phyloP scores from a whole-genome alignment of 306 rosid genomes.

The Gleditsia sinensis region DNA sequence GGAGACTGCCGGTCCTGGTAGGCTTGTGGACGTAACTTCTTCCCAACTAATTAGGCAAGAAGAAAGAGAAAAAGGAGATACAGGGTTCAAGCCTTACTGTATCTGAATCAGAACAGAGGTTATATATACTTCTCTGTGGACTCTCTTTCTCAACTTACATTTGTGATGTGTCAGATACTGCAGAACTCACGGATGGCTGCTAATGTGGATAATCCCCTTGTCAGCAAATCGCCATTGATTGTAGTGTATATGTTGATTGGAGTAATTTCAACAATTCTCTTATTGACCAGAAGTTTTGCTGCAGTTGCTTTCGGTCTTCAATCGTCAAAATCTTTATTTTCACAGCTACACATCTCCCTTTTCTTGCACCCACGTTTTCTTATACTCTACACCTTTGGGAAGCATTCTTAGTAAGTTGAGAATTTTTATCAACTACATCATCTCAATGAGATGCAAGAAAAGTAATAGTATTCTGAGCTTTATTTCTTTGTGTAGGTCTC shows the following conservation, averaged over 20 bases:
- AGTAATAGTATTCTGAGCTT: background rate
- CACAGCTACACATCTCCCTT: conserved; percentile 69
- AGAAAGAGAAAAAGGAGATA: conserved; percentile 87
- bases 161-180: conserved; percentile 55
- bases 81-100: conserved; percentile 71
- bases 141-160: conserved; percentile 48
- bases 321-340: conserved; percentile 76
- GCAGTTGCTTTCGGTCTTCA: conserved; percentile 63
- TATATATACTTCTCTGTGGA: conserved; percentile 55
- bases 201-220: conserved; percentile 65
- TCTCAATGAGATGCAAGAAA: conserved; percentile 9
- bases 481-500: conserved; percentile 59
- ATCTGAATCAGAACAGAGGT: conserved; percentile 82
- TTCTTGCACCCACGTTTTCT: conserved; percentile 84
- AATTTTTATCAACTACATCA: conserved; percentile 6
- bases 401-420: conserved; percentile 88
- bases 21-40: conserved; percentile 51
- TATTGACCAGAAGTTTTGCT: conserved; percentile 56
- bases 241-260: conserved; percentile 74
- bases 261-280: conserved; percentile 47
- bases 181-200: conserved; percentile 96
- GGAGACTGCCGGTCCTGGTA: conserved; percentile 83
- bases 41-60: conserved; percentile 70
- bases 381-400: conserved; percentile 94
- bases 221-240: conserved; percentile 64